A percentile compares a stretch with the other conserved stretches of the same genome.
Conservation (phyloP, 257 asterid species). For the Solanum chiquidenum region DNA sequence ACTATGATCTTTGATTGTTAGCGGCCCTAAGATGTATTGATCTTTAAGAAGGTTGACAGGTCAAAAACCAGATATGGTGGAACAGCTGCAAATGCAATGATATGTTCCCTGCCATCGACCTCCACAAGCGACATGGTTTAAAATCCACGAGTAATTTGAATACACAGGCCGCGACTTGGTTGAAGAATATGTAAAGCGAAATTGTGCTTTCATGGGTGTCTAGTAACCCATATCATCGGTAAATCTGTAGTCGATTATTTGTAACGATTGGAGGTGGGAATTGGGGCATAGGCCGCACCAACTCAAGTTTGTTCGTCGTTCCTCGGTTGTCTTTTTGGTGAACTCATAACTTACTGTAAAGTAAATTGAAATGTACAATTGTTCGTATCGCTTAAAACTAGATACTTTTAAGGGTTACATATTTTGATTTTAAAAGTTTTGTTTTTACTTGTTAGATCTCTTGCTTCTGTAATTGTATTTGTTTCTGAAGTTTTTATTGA, state of each 20-base stretch:
- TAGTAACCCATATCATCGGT: neutral
- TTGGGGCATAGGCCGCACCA: neutral
- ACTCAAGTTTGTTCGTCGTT: neutral
- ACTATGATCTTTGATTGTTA: neutral
- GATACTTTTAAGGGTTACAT: neutral
- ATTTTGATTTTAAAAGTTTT: neutral
- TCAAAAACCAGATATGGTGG: neutral
- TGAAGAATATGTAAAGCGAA: neutral
- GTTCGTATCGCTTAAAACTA: neutral
- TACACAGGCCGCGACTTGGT: neutral
- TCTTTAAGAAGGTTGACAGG: neutral
- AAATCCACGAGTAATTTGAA: neutral
- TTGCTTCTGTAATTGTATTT: neutral
- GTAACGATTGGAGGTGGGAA: neutral
- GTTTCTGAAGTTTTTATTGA: neutral
- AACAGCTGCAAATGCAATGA: neutral
- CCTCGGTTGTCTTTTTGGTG: neutral
- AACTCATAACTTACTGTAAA: neutral
- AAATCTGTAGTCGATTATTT: neutral
- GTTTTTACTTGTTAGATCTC: neutral
- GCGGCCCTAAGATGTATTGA: neutral
- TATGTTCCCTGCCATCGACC: neutral
- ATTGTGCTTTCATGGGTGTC: neutral
- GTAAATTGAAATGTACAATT: neutral
- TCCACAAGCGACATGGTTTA: neutral